Conservation (phyloP, 108 stramenopile species). For the Cyclotella baltica region DNA sequence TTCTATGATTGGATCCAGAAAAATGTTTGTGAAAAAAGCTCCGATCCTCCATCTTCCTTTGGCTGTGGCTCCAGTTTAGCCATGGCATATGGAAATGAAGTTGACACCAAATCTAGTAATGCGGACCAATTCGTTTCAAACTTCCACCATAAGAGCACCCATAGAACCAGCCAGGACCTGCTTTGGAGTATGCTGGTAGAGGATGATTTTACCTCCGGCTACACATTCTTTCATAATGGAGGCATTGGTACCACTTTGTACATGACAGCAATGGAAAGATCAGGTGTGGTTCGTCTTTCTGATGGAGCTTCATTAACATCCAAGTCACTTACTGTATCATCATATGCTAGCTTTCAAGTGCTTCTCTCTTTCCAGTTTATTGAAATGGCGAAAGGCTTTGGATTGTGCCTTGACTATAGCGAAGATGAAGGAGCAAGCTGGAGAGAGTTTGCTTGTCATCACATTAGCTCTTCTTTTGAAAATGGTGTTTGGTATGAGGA, state of each 20-base stretch:
- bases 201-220: conserved; percentile 7
- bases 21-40: background rate
- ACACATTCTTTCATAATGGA: background rate
- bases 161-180: background rate
- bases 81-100: background rate
- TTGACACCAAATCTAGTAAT: background rate
- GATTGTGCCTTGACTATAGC: conserved; percentile 9
- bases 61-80: too few species aligned
- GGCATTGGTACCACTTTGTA: background rate
- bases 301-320: background rate
- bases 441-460: background rate
- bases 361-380: background rate
- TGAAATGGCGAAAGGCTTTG: background rate
- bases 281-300: background rate
- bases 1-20: conserved; percentile 21
- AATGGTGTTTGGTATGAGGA: conserved; percentile 5
- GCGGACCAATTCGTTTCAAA: background rate
- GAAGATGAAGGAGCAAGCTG: conserved; percentile 5
- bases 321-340: background rate
- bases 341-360: background rate
- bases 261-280: background rate
- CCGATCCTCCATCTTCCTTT: conserved; percentile 16
- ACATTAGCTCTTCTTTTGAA: background rate
- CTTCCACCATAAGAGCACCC: background rate
- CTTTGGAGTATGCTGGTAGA: background rate